A percentile compares a stretch with the other conserved stretches of the same genome.
Conservation (phyloP, 768 basidiomycete genomes). For the Cystobasidiopsis lactophilus region DNA sequence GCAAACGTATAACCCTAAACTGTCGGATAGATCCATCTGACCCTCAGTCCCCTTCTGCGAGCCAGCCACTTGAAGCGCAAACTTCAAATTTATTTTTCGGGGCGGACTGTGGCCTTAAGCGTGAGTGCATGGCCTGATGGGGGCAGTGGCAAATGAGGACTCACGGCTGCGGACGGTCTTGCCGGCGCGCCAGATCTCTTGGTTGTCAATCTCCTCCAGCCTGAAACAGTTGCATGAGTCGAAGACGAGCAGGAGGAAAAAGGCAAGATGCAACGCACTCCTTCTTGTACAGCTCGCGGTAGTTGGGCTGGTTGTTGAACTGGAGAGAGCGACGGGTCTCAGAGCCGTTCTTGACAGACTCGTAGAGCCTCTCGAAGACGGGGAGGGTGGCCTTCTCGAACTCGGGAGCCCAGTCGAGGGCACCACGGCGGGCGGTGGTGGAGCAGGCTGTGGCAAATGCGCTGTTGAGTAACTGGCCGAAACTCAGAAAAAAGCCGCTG, state of each 20-base stretch:
- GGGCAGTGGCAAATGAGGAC: too few relatives aligned
- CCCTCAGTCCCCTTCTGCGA: too few relatives aligned
- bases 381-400: constrained; percentile 84
- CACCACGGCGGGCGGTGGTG: constrained; percentile 94
- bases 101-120: too few relatives aligned
- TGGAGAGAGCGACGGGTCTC: constrained; percentile 94
- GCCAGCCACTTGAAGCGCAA: too few relatives aligned
- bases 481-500: neutral
- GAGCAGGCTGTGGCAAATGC: constrained; percentile 97
- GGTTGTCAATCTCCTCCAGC: constrained; percentile 80
- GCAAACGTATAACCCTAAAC: too few relatives aligned
- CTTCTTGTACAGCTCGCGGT: constrained; percentile 74
- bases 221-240: neutral
- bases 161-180: too few relatives aligned
- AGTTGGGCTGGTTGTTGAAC: constrained; percentile 78
- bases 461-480: constrained; percentile 22
- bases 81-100: too few relatives aligned
- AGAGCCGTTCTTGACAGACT: constrained; percentile 79
- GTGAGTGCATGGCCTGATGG: too few relatives aligned
- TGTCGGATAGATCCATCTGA: too few relatives aligned
- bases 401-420: constrained; percentile 89
- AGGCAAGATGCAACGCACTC: constrained; percentile 27
- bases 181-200: constrained; percentile 97
- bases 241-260: neutral
- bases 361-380: constrained; percentile 82